Evolutionary conservation across 2,329 filamentous ascomycete species (phyloP).

Genomic region (Pyrenophora graminea): DNA sequence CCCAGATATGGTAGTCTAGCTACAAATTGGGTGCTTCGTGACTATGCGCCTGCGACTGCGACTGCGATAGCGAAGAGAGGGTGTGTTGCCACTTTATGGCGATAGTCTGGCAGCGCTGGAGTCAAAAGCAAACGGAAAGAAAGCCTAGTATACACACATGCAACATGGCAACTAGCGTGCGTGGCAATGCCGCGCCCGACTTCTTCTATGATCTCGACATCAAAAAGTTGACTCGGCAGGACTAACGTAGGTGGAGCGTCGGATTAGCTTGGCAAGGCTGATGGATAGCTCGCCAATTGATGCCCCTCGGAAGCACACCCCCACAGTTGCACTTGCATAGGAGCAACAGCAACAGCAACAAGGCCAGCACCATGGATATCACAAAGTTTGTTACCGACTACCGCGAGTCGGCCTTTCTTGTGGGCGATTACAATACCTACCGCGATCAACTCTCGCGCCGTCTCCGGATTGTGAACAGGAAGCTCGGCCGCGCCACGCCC

Average conservation of each 20-base stretch:
- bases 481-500: slow-evolving; percentile 79
- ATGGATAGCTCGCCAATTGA: slow-evolving; percentile 17
- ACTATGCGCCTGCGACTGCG: background rate
- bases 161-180: slow-evolving; percentile 7
- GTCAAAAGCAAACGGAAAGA: background rate
- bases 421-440: slow-evolving; percentile 88
- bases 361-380: slow-evolving; percentile 72
- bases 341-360: slow-evolving; percentile 4
- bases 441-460: slow-evolving; percentile 77
- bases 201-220: slow-evolving; percentile 17
- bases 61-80: slow-evolving; percentile 10
- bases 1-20: slow-evolving; percentile 22
- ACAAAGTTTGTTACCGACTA: slow-evolving; percentile 80
- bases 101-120: too few relatives aligned
- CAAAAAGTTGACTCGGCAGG: slow-evolving; percentile 29
- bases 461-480: slow-evolving; percentile 81
- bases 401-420: slow-evolving; percentile 80
- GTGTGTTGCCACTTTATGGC: background rate
- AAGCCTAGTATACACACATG: slow-evolving; percentile 8
- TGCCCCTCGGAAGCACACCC: slow-evolving; percentile 21
- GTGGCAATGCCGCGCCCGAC: slow-evolving; percentile 18
- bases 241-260: slow-evolving; percentile 25
- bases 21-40: too few relatives aligned
- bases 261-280: slow-evolving; percentile 18
- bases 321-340: slow-evolving; percentile 11